A percentile compares a stretch with the other conserved stretches of the same genome.
Evolutionary conservation across 257 asterid genomes (phyloP).

Genomic region (Dorcoceras hygrometricum): DNA sequence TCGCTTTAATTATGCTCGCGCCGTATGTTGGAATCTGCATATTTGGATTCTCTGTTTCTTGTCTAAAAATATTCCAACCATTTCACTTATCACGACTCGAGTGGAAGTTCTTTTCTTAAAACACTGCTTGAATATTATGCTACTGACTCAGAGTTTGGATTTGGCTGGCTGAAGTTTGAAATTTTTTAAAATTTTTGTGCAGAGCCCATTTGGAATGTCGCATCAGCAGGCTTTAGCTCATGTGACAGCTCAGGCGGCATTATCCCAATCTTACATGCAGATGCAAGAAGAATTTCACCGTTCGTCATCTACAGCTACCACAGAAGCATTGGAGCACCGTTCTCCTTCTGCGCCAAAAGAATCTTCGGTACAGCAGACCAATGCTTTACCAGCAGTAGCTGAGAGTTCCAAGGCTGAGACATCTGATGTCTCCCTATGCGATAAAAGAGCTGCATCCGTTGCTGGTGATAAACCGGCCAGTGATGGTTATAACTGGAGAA

Average conservation of each 20-base stretch:
- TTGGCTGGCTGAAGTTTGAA: background rate
- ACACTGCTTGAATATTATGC: too few species aligned
- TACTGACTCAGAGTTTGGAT: background rate
- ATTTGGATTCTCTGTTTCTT: background rate
- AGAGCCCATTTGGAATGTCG: conserved; percentile 99
- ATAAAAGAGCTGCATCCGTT: conserved; percentile 32
- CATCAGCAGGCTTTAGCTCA: conserved; percentile 97
- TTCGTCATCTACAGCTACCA: conserved; percentile 30
- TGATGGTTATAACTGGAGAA: conserved; percentile 99
- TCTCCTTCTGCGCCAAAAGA: conserved; percentile 36
- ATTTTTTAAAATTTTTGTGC: conserved; percentile 23
- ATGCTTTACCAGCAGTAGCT: conserved; percentile 26
- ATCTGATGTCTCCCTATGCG: conserved; percentile 51
- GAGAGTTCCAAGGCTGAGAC: conserved; percentile 38
- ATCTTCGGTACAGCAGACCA: conserved; percentile 27
- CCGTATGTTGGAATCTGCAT: background rate
- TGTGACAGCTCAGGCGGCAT: conserved; percentile 93
- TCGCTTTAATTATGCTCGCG: background rate
- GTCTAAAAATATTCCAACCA: background rate
- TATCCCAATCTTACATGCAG: conserved; percentile 57
- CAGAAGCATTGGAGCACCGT: conserved; percentile 31
- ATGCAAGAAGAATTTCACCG: conserved; percentile 51
- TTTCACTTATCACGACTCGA: background rate
- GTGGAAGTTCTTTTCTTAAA: background rate
- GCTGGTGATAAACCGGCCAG: conserved; percentile 55